phyloP scores from a whole-genome alignment of 768 basidiomycete genomes.

The Rhodotorula kratochvilovae region DNA sequence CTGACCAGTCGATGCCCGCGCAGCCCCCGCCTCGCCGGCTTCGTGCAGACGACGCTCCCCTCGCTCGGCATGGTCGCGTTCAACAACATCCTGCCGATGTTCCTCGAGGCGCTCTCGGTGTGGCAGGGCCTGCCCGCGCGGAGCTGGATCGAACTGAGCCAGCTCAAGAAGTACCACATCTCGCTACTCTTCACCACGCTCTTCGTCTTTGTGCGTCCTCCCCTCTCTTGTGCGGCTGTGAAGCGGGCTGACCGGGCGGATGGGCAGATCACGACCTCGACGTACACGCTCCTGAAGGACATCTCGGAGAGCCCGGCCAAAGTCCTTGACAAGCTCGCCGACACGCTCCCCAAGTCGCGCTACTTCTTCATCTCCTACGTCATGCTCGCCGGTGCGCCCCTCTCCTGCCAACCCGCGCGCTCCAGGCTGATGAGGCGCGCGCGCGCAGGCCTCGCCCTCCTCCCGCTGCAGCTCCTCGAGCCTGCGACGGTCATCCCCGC shows the following conservation, averaged over 20 bases:
- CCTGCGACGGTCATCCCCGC: conserved; percentile 81
- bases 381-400: conserved; percentile 63
- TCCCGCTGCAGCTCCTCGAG: conserved; percentile 88
- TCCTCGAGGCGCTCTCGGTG: conserved; percentile 81
- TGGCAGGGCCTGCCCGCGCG: conserved; percentile 83
- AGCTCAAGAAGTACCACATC: conserved; percentile 67
- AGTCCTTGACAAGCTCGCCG: conserved; percentile 86
- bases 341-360: conserved; percentile 66
- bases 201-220: conserved; percentile 36
- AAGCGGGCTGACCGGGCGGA: background rate
- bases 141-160: conserved; percentile 87
- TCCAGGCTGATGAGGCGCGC: conserved; percentile 66
- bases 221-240: background rate
- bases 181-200: conserved; percentile 38
- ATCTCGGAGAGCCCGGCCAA: conserved; percentile 89
- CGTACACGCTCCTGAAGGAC: conserved; percentile 70
- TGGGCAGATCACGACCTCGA: conserved; percentile 39
- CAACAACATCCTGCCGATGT: conserved; percentile 81
- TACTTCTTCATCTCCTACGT: conserved; percentile 52
- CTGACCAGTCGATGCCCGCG: background rate
- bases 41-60: conserved; percentile 92
- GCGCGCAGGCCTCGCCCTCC: conserved; percentile 82
- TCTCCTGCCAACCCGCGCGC: background rate
- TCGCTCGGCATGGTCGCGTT: conserved; percentile 82
- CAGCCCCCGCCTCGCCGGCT: conserved; percentile 57